A percentile compares a stretch with the other conserved stretches of the same genome.
Conservation (phyloP, 2,329 filamentous ascomycete genomes). For the Aspergillus novoparasiticus region DNA sequence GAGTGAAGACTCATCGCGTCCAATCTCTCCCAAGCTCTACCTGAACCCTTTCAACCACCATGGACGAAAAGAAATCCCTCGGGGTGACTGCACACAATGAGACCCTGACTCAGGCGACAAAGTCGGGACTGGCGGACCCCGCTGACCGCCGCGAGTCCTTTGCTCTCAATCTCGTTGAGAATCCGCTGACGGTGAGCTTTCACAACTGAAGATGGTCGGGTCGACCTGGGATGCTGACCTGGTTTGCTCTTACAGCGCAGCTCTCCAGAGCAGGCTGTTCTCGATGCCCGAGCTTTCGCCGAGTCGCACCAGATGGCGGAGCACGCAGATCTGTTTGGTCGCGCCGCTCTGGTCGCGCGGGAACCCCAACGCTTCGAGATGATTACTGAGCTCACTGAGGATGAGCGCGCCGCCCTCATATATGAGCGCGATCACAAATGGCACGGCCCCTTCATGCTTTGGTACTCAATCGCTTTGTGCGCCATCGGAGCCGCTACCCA, state of each 20-base stretch:
- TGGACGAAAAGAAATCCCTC: slow-evolving; percentile 14
- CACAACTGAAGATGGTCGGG: too few species aligned
- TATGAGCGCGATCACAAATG: slow-evolving; percentile 51
- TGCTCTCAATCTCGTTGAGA: slow-evolving; percentile 51
- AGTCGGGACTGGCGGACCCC: slow-evolving; percentile 4
- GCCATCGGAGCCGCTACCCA: slow-evolving; percentile 54
- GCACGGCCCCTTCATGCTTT: slow-evolving; percentile 49
- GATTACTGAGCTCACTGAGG: slow-evolving; percentile 42
- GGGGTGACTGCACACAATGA: slow-evolving; percentile 11
- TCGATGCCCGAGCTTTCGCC: slow-evolving; percentile 34
- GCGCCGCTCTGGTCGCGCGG: slow-evolving; percentile 40
- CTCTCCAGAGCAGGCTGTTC: slow-evolving; percentile 33
- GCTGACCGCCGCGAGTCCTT: slow-evolving; percentile 42
- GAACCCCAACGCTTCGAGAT: slow-evolving; percentile 24
- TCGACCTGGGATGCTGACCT: not conserved
- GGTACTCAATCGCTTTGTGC: slow-evolving; percentile 52
- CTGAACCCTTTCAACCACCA: not conserved
- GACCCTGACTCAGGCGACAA: not conserved
- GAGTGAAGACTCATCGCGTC: not conserved
- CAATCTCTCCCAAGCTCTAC: not conserved
- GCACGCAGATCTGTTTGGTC: slow-evolving; percentile 39
- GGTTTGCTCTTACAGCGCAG: slow-evolving; percentile 27
- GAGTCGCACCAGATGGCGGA: slow-evolving; percentile 38
- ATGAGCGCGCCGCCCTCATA: slow-evolving; percentile 45
- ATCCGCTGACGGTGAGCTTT: slow-evolving; percentile 47